Evolutionary conservation across 2,329 filamentous ascomycete genomes (phyloP).

Genomic region (Aspergillus flavus): DNA sequence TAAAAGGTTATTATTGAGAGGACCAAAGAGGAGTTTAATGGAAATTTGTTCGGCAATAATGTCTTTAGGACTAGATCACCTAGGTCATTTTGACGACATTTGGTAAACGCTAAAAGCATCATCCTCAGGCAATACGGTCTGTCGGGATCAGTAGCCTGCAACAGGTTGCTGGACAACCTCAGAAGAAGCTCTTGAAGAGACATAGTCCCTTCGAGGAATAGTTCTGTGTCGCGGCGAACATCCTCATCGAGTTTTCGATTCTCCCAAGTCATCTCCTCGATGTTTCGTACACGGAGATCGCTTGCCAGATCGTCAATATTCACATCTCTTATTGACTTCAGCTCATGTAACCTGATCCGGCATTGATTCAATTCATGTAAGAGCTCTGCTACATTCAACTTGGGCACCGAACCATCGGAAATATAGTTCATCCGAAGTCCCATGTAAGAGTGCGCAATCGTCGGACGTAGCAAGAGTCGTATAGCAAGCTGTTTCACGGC

Average conservation of each 20-base stretch:
- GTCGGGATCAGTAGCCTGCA: slow-evolving; percentile 40
- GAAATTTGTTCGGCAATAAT: slow-evolving; percentile 41
- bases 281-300: slow-evolving; percentile 26
- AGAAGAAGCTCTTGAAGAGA: slow-evolving; percentile 40
- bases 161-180: slow-evolving; percentile 38
- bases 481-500: slow-evolving; percentile 44
- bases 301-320: slow-evolving; percentile 36
- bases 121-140: slow-evolving; percentile 34
- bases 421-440: slow-evolving; percentile 37
- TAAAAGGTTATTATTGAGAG: slow-evolving; percentile 41
- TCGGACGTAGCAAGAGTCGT: slow-evolving; percentile 41
- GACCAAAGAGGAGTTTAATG: slow-evolving; percentile 38
- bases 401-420: slow-evolving; percentile 30
- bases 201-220: slow-evolving; percentile 33
- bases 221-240: slow-evolving; percentile 31
- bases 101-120: slow-evolving; percentile 42
- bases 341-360: slow-evolving; percentile 32
- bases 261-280: slow-evolving; percentile 20
- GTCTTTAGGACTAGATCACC: slow-evolving; percentile 41
- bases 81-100: slow-evolving; percentile 43
- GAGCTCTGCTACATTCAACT: slow-evolving; percentile 34
- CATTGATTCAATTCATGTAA: slow-evolving; percentile 37
- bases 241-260: slow-evolving; percentile 30
- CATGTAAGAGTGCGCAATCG: slow-evolving; percentile 42
- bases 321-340: slow-evolving; percentile 30